These are phyloP conservation scores for Trichothecium roseum DNA, from an alignment of 2,329 filamentous ascomycete genomes.

Conservation along the genomic window DNA sequence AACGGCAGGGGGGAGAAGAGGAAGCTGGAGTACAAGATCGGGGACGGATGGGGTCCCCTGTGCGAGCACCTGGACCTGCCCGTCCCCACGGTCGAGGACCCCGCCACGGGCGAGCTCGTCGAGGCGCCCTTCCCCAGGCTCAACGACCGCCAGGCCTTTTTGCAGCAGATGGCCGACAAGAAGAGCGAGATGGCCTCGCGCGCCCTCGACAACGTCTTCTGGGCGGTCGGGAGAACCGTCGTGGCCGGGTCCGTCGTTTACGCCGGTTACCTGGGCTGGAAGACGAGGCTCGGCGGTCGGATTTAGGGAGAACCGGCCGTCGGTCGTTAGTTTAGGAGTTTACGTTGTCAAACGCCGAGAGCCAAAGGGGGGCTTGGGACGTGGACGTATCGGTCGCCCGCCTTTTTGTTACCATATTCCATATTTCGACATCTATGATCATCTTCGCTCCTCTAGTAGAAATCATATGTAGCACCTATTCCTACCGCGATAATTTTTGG, in stretches of 20 bases:
- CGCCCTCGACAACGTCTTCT: conserved; percentile 15
- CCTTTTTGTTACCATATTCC: too few species aligned
- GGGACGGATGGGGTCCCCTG: conserved; percentile 24
- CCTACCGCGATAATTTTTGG: too few species aligned
- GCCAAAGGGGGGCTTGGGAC: too few species aligned
- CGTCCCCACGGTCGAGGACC: conserved; percentile 21
- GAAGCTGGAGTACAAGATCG: conserved; percentile 21
- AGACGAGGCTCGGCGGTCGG: conserved; percentile 15
- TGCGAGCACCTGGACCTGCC: conserved; percentile 26
- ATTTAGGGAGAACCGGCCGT: too few species aligned
- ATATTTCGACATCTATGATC: too few species aligned
- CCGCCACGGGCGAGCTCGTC: conserved; percentile 16
- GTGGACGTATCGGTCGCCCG: too few species aligned
- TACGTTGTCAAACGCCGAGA: too few species aligned
- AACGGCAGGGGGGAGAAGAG: too few species aligned
- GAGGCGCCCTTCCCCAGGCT: conserved; percentile 21
- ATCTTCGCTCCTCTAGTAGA: too few species aligned
- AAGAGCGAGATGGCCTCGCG: conserved; percentile 8
- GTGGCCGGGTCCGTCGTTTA: conserved; percentile 15
- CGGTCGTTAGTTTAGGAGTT: too few species aligned
- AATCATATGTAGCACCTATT: too few species aligned
- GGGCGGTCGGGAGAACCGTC: conserved; percentile 12
- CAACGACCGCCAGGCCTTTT: conserved; percentile 19
- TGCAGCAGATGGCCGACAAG: conserved; percentile 5
- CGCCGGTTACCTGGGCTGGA: conserved; percentile 17